Conservation (phyloP, 148 eudicot species). For the Fagopyrum tataricum region DNA sequence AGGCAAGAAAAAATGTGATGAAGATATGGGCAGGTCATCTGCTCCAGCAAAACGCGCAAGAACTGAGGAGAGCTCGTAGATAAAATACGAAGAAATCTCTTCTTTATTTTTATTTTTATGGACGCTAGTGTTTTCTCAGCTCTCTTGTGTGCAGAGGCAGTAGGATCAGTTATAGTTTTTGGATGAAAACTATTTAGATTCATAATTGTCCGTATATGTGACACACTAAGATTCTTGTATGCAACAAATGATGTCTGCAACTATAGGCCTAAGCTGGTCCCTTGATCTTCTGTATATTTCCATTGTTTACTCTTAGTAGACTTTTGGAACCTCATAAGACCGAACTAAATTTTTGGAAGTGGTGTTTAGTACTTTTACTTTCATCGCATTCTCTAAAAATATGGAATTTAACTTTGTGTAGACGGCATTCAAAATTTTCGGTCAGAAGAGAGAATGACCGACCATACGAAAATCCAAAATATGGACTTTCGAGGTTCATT, state of each 20-base stretch:
- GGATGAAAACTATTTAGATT: neutral
- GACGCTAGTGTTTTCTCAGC: neutral
- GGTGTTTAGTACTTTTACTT: too few species aligned
- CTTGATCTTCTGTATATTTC: neutral
- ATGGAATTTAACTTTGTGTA: too few species aligned
- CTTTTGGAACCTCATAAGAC: neutral
- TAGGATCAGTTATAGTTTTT: neutral
- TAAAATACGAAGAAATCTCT: neutral
- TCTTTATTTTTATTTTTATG: neutral
- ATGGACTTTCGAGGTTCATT: too few species aligned
- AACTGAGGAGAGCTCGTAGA: neutral
- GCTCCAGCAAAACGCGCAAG: conserved; percentile 7
- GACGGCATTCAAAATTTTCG: too few species aligned
- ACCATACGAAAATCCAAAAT: too few species aligned
- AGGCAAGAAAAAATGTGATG: neutral
- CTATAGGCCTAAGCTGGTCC: neutral
- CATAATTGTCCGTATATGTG: neutral
- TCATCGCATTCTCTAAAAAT: too few species aligned
- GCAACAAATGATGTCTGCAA: neutral
- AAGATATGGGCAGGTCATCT: neutral
- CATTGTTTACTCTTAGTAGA: neutral
- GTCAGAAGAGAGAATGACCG: too few species aligned
- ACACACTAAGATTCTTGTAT: neutral
- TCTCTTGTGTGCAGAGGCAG: neutral
- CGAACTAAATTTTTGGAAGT: too few species aligned